A percentile compares a stretch with the other conserved stretches of the same genome.
phyloP scores from a whole-genome alignment of 306 rosid genomes.

The Cucumis melo region DNA sequence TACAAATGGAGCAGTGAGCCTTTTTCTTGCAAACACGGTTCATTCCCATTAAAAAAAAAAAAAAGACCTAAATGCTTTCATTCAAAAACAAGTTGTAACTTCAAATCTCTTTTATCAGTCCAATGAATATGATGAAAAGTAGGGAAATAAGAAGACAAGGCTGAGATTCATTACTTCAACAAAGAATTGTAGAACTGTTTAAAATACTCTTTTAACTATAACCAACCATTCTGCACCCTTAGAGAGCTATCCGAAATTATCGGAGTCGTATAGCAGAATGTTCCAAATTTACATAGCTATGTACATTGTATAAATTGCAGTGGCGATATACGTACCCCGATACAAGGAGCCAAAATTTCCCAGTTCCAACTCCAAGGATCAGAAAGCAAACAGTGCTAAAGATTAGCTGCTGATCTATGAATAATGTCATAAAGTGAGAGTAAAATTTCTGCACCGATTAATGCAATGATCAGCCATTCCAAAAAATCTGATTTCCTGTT shows the following conservation, averaged over 20 bases:
- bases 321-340: background rate
- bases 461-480: conserved; percentile 91
- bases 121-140: background rate
- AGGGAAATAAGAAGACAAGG: background rate
- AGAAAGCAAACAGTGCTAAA: conserved; percentile 22
- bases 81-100: background rate
- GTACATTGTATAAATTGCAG: conserved; percentile 1
- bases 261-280: background rate
- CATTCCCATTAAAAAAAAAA: background rate
- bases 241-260: background rate
- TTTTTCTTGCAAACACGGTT: background rate
- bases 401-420: conserved; percentile 49
- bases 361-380: background rate
- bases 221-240: background rate
- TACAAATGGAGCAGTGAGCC: background rate
- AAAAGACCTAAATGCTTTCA: background rate
- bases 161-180: background rate
- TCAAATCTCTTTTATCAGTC: background rate
- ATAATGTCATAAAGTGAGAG: conserved; percentile 72
- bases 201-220: background rate
- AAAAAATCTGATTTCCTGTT: conserved; percentile 89
- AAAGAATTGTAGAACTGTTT: background rate
- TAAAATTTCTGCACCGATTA: conserved; percentile 90
- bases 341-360: background rate
- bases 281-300: conserved; percentile 1